Evolutionary conservation across 208 protist species (phyloP).

Genomic region (Wallacemonas sp.): DNA sequence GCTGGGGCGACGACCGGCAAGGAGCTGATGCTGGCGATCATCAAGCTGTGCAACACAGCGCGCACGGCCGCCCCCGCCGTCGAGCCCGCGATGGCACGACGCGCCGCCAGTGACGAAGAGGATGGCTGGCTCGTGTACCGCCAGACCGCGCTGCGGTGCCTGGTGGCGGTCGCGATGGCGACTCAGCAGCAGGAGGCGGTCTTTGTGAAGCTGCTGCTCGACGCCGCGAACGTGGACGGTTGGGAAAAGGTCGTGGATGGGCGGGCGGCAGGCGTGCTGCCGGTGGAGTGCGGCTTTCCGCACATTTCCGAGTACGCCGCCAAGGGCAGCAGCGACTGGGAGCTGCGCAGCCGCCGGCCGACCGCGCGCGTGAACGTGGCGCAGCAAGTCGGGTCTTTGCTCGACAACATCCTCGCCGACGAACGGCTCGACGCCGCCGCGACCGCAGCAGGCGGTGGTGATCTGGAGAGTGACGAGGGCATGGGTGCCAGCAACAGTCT

Average conservation of each 20-base stretch:
- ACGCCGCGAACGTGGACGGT: constrained; percentile 39
- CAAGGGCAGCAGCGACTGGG: constrained; percentile 31
- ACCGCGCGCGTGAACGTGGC: neutral
- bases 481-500: neutral
- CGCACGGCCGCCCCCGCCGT: neutral
- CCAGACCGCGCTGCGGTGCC: constrained; percentile 70
- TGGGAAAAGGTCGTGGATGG: constrained; percentile 77
- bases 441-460: neutral
- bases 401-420: constrained; percentile 1
- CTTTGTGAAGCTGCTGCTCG: constrained; percentile 77
- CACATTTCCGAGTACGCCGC: constrained; percentile 15
- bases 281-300: constrained; percentile 71
- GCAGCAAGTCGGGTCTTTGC: constrained; percentile 11
- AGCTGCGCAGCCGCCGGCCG: constrained; percentile 11
- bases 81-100: too few relatives aligned
- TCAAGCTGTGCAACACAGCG: constrained; percentile 52
- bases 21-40: constrained; percentile 78
- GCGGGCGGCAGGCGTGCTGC: constrained; percentile 26
- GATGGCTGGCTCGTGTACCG: constrained; percentile 42
- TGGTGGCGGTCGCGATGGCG: constrained; percentile 59
- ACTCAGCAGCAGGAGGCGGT: constrained; percentile 86
- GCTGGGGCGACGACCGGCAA: constrained; percentile 46
- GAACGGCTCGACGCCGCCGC: neutral
- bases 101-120: neutral
- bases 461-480: neutral